Evolutionary conservation across 1,139 yeast genomes (phyloP).

Genomic region (Saccharomyces pastorianus): DNA sequence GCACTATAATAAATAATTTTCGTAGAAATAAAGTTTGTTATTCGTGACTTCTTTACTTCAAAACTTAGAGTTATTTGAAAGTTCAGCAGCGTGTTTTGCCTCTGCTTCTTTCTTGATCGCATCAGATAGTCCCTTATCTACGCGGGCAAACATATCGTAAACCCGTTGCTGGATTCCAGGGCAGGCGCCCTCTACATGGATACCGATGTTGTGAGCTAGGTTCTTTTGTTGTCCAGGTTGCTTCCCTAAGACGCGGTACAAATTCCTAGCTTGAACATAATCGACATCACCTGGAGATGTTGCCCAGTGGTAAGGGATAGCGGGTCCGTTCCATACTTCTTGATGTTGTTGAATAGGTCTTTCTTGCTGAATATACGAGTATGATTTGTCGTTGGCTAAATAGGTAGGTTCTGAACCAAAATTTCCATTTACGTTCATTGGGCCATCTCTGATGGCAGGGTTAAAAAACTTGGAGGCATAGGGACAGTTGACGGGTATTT

Average conservation of each 20-base stretch:
- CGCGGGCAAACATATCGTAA: constrained; percentile 67
- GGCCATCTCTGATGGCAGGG: constrained; percentile 81
- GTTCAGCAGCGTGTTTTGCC: constrained; percentile 4
- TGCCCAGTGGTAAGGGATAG: constrained; percentile 83
- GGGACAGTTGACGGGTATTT: constrained; percentile 65
- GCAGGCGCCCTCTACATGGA: constrained; percentile 62
- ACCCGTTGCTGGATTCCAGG: constrained; percentile 75
- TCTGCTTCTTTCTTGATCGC: constrained; percentile 53
- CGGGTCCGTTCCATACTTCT: constrained; percentile 85
- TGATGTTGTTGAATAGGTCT: constrained; percentile 52
- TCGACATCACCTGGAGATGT: constrained; percentile 55
- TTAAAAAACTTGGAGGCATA: constrained; percentile 41
- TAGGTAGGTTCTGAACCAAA: constrained; percentile 80
- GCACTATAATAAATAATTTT: not conserved
- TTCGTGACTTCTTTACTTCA: not conserved
- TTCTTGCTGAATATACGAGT: constrained; percentile 28
- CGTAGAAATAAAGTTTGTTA: not conserved
- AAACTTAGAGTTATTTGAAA: constrained; percentile 13
- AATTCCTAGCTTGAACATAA: constrained; percentile 56
- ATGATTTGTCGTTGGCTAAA: constrained; percentile 41
- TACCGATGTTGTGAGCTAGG: constrained; percentile 77
- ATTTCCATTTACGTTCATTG: constrained; percentile 77
- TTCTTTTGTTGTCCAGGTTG: constrained; percentile 74
- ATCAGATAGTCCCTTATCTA: constrained; percentile 55
- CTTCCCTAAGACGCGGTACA: constrained; percentile 66